These are phyloP conservation scores for Myxozyma nipponensis DNA, from an alignment of 805 yeast genomes.

Conservation along the genomic window DNA sequence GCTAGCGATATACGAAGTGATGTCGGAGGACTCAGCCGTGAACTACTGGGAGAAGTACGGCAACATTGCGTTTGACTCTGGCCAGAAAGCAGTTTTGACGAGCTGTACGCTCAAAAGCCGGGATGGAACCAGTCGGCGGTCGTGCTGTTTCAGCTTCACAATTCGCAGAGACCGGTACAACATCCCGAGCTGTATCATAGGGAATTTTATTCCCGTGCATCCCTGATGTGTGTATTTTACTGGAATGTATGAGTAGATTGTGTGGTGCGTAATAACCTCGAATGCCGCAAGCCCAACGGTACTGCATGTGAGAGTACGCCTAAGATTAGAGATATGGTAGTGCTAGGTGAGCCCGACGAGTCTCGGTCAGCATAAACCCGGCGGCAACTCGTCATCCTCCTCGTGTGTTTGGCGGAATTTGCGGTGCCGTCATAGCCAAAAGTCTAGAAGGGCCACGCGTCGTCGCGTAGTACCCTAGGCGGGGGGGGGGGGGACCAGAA, in stretches of 20 bases:
- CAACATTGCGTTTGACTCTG: constrained; percentile 91
- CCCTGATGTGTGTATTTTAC: constrained; percentile 27
- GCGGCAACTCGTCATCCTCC: no score
- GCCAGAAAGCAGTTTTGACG: constrained; percentile 90
- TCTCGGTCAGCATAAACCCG: no score
- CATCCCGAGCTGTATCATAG: constrained; percentile 93
- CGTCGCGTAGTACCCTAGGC: no score
- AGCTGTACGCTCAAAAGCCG: constrained; percentile 81
- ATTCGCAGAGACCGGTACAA: constrained; percentile 88
- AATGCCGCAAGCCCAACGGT: no score
- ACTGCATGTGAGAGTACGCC: no score
- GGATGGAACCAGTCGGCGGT: constrained; percentile 73
- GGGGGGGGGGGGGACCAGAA: no score
- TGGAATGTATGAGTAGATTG: neutral
- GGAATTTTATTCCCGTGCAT: constrained; percentile 82
- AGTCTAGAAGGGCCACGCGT: no score
- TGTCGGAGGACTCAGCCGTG: constrained; percentile 95
- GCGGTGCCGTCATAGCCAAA: no score
- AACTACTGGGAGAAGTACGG: constrained; percentile 98
- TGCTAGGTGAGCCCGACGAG: no score
- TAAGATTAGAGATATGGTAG: no score
- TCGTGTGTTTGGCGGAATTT: no score
- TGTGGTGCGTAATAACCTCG: no score
- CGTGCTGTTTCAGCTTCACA: constrained; percentile 92
- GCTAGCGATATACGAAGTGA: constrained; percentile 83